Evolutionary conservation across 306 rosid genomes (phyloP), one percentile per base, ranked within the genome.

Genomic region (Quercus berberidifolia): DNA sequence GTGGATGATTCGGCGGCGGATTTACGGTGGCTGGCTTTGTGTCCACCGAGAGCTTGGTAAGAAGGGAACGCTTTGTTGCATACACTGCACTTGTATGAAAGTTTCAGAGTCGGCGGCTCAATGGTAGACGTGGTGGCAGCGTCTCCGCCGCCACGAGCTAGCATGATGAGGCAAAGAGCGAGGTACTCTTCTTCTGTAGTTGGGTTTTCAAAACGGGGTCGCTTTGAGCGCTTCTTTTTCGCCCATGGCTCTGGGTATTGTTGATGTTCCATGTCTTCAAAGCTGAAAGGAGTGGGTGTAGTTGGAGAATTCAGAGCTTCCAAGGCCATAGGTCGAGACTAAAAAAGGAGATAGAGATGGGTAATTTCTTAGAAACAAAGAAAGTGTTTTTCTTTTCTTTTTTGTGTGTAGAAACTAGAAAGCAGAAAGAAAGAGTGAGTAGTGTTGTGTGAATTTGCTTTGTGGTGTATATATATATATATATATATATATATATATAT

Each of bases 101-200:
- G 86, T 73, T 86, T 90, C 71, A 67, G 13, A 11, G 81, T 6
- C 17, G 77, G 84, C 17, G 89, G 76, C 26, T 10, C 46, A 38
- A 11, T 38, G 46, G 46, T 38, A 21, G 59, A 7, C 41, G 30
- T 2, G 2, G 55, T 26, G 9, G 55, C 5, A 23, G 5, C n/a
- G n/a, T 20, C 30, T 81, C 64, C 35, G 10, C 87, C 87, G 77
- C 97, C 83, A 5, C 89, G 97, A 3, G 99, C 96, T 1, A 95
- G 91, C 96, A 95, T 93, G 94, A 95, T 86, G 82, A 94, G 99
- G 75, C 99, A 95, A 77, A 95, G 93, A 79, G 99, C 99, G 14
- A 95, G 91, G 69, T 95, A 93, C 76, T 95, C 98, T 69, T 95
- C 99, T 9, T 95, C 98, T 0, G 96, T 69, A 0, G 92, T 75